Evolutionary conservation across 2,329 filamentous ascomycete genomes (phyloP), one percentile per base, ranked within the genome.

Genomic region (Fusarium sterilihyphosum): DNA sequence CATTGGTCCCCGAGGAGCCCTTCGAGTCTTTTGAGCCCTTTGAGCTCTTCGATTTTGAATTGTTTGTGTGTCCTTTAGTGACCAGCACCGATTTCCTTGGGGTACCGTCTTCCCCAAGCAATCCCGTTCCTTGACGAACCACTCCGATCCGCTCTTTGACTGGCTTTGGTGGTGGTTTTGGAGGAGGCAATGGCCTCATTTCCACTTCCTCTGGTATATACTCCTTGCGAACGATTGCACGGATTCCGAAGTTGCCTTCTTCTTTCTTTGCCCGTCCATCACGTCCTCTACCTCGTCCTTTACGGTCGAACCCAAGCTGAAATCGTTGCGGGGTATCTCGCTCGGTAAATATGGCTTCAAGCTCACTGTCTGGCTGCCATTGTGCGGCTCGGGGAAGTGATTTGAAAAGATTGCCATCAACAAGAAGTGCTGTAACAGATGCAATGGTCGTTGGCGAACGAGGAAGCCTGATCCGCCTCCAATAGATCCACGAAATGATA

Each of bases 341-440:
- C 17, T 77, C 73, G 1, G 54, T 57, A 24, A 77, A 74, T 5
- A 66, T 65, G 5, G 65, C 37, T 44, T 76, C 61, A 16, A 79
- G 61, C 20, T 79, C 76, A 20, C 56, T 54, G 17, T 63, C 59
- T 26, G 73, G 67, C 31, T 79, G 76, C 77, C 77, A 79, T 61
- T 79, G 77, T 14, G 76, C 77, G 5, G 64, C 76, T 11, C 71
- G 74, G 2, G 77, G 77, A 10, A 79, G 33, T n/a, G 73, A 63
- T 40, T 49, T 71, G 41, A 83, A 75, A 8, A 84, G 65, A 65
- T 84, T 83, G 3, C 83, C 83, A 33, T 83, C 83, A 2, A 79
- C 82, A 6, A 84, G 76, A 31, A 84, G 74, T 3, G 81, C 81
- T 1, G 81, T 81, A 26, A 81, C 66, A n/a, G 80, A 81, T n/a